Evolutionary conservation across 2,329 filamentous ascomycete species (phyloP), one percentile per base, ranked within the genome.

Genomic region (Didymella pinodella): DNA sequence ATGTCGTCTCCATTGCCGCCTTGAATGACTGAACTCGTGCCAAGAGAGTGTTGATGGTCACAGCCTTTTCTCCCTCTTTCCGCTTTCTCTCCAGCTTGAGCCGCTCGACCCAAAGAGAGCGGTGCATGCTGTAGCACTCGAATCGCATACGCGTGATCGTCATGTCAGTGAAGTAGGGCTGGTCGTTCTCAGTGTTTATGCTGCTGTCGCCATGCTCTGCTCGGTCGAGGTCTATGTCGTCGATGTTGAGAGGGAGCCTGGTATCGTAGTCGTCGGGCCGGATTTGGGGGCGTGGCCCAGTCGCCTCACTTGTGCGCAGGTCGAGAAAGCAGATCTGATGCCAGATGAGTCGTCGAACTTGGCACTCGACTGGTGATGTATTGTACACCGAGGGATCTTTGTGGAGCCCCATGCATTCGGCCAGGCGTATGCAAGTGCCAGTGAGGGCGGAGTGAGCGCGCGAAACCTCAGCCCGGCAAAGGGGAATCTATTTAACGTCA

Each of bases 271-370:
- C 90, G 22, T 91, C 89, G 38, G 84, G 81, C n/a, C 88, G 84
- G 53, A 93, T 91, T 51, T 86, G 84, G 0, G 89, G 88, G 25
- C 87, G 83, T 8, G 90, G 90, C 0, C 90, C 90, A 62, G 91
- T 90, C 1, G 88, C 86, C 75, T 93, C 90, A 68, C 87, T 90
- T 0, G 90, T 92, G 38, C 89, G 83, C 56, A 92, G 84, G 71
- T 93, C 90, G 8, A 93, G 81, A 71, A 91, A 91, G 74, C 89
- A 92, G 20, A 93, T 81, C 67, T 93, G 90, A 71, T 92, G 88
- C 90, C 90, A 93, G 32, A 92, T 82, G 38, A 92, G 78, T 4
- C 90, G 85, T 12, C 90, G 85, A 3, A 92, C 82, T 52, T 93
- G 89, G 0, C 86, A 88, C 66, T 93, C 90, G 2, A 92, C 78